phyloP scores from a whole-genome alignment of 1,139 yeast species.

The Debaryomyces robertsiae region DNA sequence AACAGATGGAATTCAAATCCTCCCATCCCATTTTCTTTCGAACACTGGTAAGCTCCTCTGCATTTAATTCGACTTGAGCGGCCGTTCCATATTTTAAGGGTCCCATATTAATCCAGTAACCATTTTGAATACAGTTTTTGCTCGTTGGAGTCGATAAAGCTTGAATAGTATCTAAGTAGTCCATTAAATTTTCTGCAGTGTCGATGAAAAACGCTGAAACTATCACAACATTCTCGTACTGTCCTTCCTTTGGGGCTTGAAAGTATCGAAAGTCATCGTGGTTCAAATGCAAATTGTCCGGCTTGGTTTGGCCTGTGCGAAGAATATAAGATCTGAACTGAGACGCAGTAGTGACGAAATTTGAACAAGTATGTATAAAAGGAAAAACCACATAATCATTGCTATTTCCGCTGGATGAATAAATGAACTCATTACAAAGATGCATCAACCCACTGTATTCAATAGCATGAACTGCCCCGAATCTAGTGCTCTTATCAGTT shows the following conservation, averaged over 20 bases:
- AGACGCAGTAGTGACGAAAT: conserved; percentile 51
- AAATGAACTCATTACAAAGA: conserved; percentile 59
- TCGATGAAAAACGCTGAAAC: conserved; percentile 80
- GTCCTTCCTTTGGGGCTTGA: conserved; percentile 24
- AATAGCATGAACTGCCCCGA: conserved; percentile 60
- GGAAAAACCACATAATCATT: conserved; percentile 51
- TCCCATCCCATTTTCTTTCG: conserved; percentile 65
- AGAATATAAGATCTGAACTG: conserved; percentile 57
- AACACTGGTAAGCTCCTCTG: conserved; percentile 60
- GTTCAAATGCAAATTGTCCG: conserved; percentile 50
- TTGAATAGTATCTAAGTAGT: conserved; percentile 66
- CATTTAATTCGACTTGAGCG: conserved; percentile 72
- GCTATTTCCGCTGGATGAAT: conserved; percentile 19
- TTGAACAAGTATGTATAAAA: conserved; percentile 72
- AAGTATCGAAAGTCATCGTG: conserved; percentile 70
- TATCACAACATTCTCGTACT: conserved; percentile 55
- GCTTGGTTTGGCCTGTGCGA: conserved; percentile 32
- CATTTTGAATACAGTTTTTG: conserved; percentile 30
- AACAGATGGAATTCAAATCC: conserved; percentile 42
- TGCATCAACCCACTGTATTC: conserved; percentile 78
- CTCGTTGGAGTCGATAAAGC: conserved; percentile 44
- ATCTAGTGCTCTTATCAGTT: conserved; percentile 13
- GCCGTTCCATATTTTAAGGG: conserved; percentile 89
- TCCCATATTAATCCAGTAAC: conserved; percentile 82
- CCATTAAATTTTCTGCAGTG: conserved; percentile 81